Base-by-base conservation (phyloP, 257 asterid genomes). In the Solanum pinnatisectum region DNA sequence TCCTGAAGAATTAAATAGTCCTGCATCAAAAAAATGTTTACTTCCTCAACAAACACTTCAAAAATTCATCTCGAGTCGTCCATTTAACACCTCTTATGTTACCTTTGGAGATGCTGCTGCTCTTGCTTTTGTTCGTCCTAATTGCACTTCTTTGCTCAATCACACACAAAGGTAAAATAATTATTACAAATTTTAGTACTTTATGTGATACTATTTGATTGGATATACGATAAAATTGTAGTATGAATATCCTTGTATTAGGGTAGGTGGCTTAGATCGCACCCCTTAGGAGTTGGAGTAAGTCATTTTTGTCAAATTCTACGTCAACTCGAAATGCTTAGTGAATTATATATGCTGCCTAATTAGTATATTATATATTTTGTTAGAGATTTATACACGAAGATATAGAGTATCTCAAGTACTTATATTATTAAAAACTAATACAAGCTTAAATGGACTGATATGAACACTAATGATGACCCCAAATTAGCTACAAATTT, bases 1-100 rank as follows among this genome's bases (percentile, higher is more conserved):
- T 3, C 99, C 99, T 1, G 91, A 93, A 25, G 99, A 95, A 92
- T 96, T 96, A 2, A 91, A 93, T 70, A 94, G 98, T 89, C 99
- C 99, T 5, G 90, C 94, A 7, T 93, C 98, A 22, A 86, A 88
- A 56, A 92, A 88, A 77, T 94, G 95, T 3, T 93, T 94, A 89
- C 91, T 87, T 7, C 98, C 98, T 2, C 87, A 92, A 4, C 95
- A 94, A 49, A 94, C 98, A 0, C 96, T 94, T 6, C 5, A 76
- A 5, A 89, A 90, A 10, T 95, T 96, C 84, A 74, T 94, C 4
- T 59, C 93, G 3, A 70, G 92, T 7, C 91, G 92, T 44, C 96
- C 96, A 5, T 20, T 42, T 0, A 42, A 91, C 86, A 46, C 97
- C 39, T 87, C 87, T 52, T 94, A 98, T 8, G 84, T 95, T 92